Evolutionary conservation across 2,329 filamentous ascomycete genomes (phyloP), one percentile per base, ranked within the genome.

Genomic region (Fusarium tanahbumbuense): DNA sequence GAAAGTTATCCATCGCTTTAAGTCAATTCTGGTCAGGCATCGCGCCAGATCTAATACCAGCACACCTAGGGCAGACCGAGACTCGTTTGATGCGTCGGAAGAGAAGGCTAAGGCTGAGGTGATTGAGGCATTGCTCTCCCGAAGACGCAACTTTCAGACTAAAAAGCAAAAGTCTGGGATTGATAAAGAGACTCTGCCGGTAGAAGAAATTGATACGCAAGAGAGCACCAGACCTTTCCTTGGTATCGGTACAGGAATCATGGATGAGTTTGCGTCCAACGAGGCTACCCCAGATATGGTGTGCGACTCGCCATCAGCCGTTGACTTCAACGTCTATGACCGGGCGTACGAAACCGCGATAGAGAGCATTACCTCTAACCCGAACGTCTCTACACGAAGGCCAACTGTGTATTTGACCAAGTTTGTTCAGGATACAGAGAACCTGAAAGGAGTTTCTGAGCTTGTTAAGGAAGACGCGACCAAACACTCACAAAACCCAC

Each of bases 1-100:
- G 85, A 96, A 93, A 87, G 96, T 94, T 6, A 95, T 97, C 42
- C 90, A 91, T 68, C 92, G 92, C 61, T 98, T 98, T 84, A 98
- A 97, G 78, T 83, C 87, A 53, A 84, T 97, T 11, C 82, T 96
- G n/a, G 74, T 71, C 3, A 77, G 70, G 28, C 75, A 71, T 22
- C 67, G 71, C 7, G 64, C 68, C 27, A 55, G 32, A 45, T 60
- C 62, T 11, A 68, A 48, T 13, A 56, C 54, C 11, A 65, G 67
- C 13, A 60, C 62, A 15, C 58, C 67, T 6, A 60, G 54, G 28
- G 56, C 58, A 22, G 32, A 49, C 20, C 59, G 48, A 12, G 59
- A 57, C 30, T 28, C 61, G 10, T 67, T 76, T 47, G 68, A 76
- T 44, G 59, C 76, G 6, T 67, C 73, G 23, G 69, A 78, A 25